phyloP scores from a whole-genome alignment of 228 moss, liverwort and hornwort genomes.

The Sphagnum magellanicum region DNA sequence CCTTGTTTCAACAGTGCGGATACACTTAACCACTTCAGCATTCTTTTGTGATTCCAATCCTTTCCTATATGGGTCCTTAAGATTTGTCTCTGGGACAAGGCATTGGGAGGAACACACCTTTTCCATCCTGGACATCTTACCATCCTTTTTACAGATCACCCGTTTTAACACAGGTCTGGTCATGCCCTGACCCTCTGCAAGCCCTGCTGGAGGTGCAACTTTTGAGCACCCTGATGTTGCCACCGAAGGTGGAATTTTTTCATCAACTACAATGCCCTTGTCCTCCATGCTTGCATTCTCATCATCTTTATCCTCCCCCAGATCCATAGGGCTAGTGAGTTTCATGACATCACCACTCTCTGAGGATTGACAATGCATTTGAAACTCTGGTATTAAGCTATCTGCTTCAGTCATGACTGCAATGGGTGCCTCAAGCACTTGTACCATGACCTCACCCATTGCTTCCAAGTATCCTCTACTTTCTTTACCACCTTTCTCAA shows the following conservation, averaged over 20 bases:
- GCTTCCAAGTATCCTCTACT: constrained; percentile 22
- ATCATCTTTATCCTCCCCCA: constrained; percentile 24
- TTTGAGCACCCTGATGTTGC: constrained; percentile 33
- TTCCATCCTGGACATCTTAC: constrained; percentile 47
- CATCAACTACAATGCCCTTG: constrained; percentile 14
- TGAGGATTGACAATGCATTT: constrained; percentile 12
- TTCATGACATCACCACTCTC: constrained; percentile 48
- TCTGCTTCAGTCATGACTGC: constrained; percentile 14
- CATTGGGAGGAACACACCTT: constrained; percentile 60
- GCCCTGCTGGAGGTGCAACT: constrained; percentile 21
- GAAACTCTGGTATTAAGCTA: constrained; percentile 21
- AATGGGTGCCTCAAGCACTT: constrained; percentile 9
- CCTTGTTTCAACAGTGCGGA: constrained; percentile 53
- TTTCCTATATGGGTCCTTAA: constrained; percentile 67
- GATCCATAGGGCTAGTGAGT: constrained; percentile 23
- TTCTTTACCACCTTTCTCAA: constrained; percentile 4
- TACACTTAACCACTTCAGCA: constrained; percentile 79
- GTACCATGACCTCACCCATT: constrained; percentile 16
- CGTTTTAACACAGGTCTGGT: constrained; percentile 53
- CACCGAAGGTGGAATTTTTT: constrained; percentile 18
- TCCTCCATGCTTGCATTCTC: constrained; percentile 33
- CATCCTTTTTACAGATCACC: constrained; percentile 51
- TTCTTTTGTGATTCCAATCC: constrained; percentile 83
- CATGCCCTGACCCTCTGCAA: constrained; percentile 17
- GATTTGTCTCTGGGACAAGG: constrained; percentile 53